Evolutionary conservation across 1,139 yeast genomes (phyloP), one percentile per base, ranked within the genome.

Genomic region (Saccharomyces pastorianus): DNA sequence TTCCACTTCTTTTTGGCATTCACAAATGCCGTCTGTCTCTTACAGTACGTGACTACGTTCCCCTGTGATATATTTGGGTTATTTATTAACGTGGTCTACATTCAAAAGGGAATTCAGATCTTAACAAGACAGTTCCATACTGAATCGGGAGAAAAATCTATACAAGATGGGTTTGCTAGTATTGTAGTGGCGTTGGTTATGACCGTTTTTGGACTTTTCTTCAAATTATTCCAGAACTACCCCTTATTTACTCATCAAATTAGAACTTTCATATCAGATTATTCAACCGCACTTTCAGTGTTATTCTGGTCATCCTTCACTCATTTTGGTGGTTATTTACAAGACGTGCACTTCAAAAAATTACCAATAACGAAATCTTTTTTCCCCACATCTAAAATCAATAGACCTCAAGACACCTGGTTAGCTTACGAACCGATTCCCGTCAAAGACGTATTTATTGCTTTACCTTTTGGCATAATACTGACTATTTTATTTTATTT

Each of bases 1-100:
- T 78, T 88, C 74, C 98, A 93, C 71, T 73, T 88, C 42, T 56
- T 83, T 0, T 76, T 91, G 42, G 93, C 97, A 0, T 62, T 85
- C 1, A 74, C 81, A 53, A 93, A 93, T 68, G 74, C 82, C 65
- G 87, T 88, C 46, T 77, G 83, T 53, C 83, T 81, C 54, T 73
- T 91, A 70, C 80, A 82, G 60, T 85, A 81, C 61, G 88, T 93
- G 41, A 86, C 96, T 2, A 75, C 82, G 55, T 93, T 83, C 67
- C 88, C 96, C 5, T 93, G 98, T 70, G 96, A 91, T 61, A 89
- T 89, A 9, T 93, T 93, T 76, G 99, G 98, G 1, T 79, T 89
- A 58, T 93, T 91, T 71, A 93, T 89, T 61, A 88, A 90, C 66
- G 76, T 89, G 29, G 88, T 93, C n/a, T 93, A 93, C 73, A 77